phyloP scores from a whole-genome alignment of 768 basidiomycete species.

The Dendrothele bispora region DNA sequence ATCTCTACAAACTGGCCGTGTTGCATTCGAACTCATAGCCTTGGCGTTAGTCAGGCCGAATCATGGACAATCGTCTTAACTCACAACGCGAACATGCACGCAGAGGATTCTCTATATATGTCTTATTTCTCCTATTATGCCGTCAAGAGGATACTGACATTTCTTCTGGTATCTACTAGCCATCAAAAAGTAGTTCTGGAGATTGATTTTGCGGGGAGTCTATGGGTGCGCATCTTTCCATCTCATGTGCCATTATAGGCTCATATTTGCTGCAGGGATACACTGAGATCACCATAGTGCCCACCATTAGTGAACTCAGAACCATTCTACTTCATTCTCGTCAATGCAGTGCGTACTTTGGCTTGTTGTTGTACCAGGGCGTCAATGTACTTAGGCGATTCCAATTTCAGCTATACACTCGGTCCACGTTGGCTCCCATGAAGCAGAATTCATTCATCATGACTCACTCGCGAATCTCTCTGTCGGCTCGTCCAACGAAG shows the following conservation, averaged over 20 bases:
- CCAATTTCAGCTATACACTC: slow-evolving; percentile 70
- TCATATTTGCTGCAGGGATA: slow-evolving; percentile 64
- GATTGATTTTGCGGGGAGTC: slow-evolving; percentile 85
- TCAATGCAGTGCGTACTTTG: slow-evolving; percentile 71
- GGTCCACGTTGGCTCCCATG: slow-evolving; percentile 69
- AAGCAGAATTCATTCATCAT: slow-evolving; percentile 75
- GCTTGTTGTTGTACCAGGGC: slow-evolving; percentile 2
- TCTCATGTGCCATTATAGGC: slow-evolving; percentile 8
- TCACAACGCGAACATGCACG: slow-evolving; percentile 80
- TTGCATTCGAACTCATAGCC: slow-evolving; percentile 1
- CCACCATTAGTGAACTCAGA: slow-evolving; percentile 73
- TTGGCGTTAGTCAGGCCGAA: slow-evolving; percentile 10
- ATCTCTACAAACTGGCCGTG: slow-evolving; percentile 8
- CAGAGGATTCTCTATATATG: slow-evolving; percentile 90
- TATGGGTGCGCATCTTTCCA: slow-evolving; percentile 60
- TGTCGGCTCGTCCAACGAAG: slow-evolving; percentile 50
- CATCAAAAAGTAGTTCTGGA: slow-evolving; percentile 96
- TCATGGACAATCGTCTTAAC: slow-evolving; percentile 49
- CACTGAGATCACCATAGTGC: slow-evolving; percentile 88
- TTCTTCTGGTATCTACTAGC: slow-evolving; percentile 67
- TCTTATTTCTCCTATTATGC: slow-evolving; percentile 36
- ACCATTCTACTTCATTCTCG: slow-evolving; percentile 88
- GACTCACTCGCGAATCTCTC: slow-evolving; percentile 72
- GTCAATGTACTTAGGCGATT: slow-evolving; percentile 18
- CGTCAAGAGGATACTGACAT: slow-evolving; percentile 38